These are phyloP conservation scores for Rhizopogon roseolus DNA, from an alignment of 768 basidiomycete species.

Conservation along the genomic window DNA sequence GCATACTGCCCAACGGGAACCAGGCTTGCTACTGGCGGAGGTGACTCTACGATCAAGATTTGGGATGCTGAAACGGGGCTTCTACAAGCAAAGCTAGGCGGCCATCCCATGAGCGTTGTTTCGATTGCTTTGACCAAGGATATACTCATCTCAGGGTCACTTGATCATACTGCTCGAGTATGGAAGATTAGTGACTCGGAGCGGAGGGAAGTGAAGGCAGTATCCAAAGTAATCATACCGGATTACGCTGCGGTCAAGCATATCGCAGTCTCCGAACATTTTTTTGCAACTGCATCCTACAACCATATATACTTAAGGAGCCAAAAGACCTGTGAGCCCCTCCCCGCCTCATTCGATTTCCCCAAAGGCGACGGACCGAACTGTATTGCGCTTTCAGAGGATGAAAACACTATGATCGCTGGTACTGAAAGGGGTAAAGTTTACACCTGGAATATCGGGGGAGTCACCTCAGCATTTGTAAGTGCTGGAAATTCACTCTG, in stretches of 20 bases:
- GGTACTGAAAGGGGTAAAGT: background rate
- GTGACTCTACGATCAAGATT: constrained; percentile 15
- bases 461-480: background rate
- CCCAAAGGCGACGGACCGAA: background rate
- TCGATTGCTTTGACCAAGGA: background rate
- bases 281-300: background rate
- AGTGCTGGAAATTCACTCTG: background rate
- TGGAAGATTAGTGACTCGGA: no score
- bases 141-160: background rate
- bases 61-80: constrained; percentile 9
- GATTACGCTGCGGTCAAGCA: background rate
- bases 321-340: background rate
- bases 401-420: background rate
- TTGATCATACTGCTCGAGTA: background rate
- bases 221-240: no score
- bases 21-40: constrained; percentile 14
- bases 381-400: background rate
- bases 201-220: no score
- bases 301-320: background rate
- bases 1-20: constrained; percentile 16
- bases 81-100: background rate
- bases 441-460: background rate
- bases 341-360: background rate
- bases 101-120: background rate
- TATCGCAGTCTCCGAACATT: background rate